Conservation (phyloP, 192 early-diverging fungal species). For the Podila minutissima region DNA sequence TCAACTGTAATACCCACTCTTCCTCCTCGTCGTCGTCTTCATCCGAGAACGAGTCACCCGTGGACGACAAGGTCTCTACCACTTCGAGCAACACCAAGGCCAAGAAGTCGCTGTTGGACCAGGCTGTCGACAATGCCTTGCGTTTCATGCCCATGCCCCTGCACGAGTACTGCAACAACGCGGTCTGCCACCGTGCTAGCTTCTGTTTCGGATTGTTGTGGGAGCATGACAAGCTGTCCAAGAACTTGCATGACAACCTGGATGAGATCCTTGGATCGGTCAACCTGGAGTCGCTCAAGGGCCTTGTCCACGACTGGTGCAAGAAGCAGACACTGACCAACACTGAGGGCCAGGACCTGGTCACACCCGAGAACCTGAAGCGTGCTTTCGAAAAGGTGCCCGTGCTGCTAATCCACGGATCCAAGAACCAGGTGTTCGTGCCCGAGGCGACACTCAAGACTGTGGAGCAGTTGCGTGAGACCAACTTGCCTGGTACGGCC, state of each 20-base stretch:
- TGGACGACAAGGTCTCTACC: background rate
- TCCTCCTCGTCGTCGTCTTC: constrained; percentile 1
- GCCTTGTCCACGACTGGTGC: constrained; percentile 19
- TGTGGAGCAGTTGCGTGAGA: constrained; percentile 25
- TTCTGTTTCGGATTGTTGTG: constrained; percentile 48
- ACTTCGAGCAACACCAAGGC: background rate
- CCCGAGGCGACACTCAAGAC: constrained; percentile 35
- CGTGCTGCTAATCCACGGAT: constrained; percentile 48
- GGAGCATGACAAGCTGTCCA: constrained; percentile 51
- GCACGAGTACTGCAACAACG: constrained; percentile 50
- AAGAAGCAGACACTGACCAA: constrained; percentile 32
- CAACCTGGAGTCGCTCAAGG: constrained; percentile 45
- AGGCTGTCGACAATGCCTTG: constrained; percentile 35
- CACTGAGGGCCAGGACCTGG: constrained; percentile 24
- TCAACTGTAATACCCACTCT: constrained; percentile 27
- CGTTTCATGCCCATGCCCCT: constrained; percentile 46
- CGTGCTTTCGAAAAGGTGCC: constrained; percentile 40
- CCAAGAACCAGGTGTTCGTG: constrained; percentile 51
- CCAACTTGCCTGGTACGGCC: constrained; percentile 22
- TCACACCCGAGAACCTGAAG: constrained; percentile 38
- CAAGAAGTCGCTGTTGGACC: constrained; percentile 36
- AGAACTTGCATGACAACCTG: constrained; percentile 51
- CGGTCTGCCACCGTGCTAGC: constrained; percentile 48
- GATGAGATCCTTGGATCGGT: constrained; percentile 41
- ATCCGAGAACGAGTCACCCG: background rate